Conservation (phyloP, 2,329 filamentous ascomycete species). For the Penicillium sp. region DNA sequence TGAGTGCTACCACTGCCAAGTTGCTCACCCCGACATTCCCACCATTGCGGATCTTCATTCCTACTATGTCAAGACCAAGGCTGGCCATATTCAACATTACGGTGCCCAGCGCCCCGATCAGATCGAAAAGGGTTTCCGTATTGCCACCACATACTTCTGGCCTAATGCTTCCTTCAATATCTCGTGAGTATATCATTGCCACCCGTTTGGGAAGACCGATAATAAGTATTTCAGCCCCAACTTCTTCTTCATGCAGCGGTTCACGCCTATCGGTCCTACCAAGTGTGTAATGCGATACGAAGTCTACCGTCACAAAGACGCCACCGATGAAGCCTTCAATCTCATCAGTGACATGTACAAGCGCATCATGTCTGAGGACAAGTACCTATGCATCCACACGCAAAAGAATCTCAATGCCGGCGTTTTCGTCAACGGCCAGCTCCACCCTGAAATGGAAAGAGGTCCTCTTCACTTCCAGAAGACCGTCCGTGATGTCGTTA, state of each 20-base stretch:
- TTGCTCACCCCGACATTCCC: conserved; percentile 24
- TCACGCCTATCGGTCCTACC: conserved; percentile 51
- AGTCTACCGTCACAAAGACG: conserved; percentile 58
- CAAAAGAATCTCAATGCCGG: conserved; percentile 58
- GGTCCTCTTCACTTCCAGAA: conserved; percentile 55
- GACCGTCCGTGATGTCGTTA: conserved; percentile 47
- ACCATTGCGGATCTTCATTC: conserved; percentile 52
- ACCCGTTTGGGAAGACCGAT: background rate
- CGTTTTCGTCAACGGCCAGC: conserved; percentile 57
- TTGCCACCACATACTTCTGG: conserved; percentile 30
- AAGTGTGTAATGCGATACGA: conserved; percentile 57
- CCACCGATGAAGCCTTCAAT: conserved; percentile 55
- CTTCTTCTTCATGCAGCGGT: conserved; percentile 62
- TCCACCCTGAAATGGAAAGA: conserved; percentile 57
- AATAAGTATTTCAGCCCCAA: conserved; percentile 37
- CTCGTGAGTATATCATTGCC: conserved; percentile 21
- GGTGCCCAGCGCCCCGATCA: conserved; percentile 24
- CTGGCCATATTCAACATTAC: conserved; percentile 48
- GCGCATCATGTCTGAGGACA: conserved; percentile 61
- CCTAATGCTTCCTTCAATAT: conserved; percentile 35
- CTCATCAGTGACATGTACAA: conserved; percentile 57
- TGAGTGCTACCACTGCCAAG: conserved; percentile 35
- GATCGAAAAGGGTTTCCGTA: conserved; percentile 21
- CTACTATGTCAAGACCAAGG: conserved; percentile 49
- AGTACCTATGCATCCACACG: conserved; percentile 54